Conservation (phyloP, 129 eudicot genomes). For the Flaveria bidentis region DNA sequence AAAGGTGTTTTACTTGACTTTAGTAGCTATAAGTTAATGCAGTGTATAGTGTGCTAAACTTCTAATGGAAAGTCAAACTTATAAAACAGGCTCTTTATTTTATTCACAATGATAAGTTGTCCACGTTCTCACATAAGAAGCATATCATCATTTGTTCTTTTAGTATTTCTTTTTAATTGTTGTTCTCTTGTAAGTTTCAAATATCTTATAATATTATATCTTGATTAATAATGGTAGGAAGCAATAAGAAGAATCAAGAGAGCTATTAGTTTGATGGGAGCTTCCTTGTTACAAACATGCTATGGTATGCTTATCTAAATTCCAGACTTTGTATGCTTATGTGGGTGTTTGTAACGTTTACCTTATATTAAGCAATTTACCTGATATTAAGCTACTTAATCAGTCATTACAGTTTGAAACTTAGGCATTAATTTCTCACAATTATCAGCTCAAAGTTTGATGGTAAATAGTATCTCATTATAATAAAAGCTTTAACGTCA, state of each 20-base stretch:
- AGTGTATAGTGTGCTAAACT: not conserved
- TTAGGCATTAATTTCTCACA: not conserved
- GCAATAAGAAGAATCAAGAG: slow-evolving; percentile 70
- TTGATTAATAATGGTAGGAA: slow-evolving; percentile 49
- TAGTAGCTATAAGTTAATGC: not conserved
- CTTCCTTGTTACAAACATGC: slow-evolving; percentile 64
- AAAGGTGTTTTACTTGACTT: not conserved
- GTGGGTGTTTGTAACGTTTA: slow-evolving; percentile 2
- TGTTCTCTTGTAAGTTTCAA: not conserved
- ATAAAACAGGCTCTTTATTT: not conserved
- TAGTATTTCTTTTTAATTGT: not conserved
- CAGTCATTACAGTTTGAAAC: not conserved
- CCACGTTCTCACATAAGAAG: not conserved
- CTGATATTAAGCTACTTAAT: not conserved
- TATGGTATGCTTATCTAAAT: slow-evolving; percentile 45
- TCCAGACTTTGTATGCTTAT: not conserved
- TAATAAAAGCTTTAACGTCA: too few relatives aligned
- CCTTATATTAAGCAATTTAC: not conserved
- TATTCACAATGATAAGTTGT: slow-evolving; percentile 1
- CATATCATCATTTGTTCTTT: not conserved
- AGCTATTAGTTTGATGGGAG: slow-evolving; percentile 74
- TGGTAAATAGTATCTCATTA: not conserved
- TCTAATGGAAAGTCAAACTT: not conserved
- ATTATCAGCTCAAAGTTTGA: not conserved
- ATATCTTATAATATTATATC: not conserved